Base-by-base conservation (phyloP, 1,139 yeast species). In the Blastobotrys indianensis region DNA sequence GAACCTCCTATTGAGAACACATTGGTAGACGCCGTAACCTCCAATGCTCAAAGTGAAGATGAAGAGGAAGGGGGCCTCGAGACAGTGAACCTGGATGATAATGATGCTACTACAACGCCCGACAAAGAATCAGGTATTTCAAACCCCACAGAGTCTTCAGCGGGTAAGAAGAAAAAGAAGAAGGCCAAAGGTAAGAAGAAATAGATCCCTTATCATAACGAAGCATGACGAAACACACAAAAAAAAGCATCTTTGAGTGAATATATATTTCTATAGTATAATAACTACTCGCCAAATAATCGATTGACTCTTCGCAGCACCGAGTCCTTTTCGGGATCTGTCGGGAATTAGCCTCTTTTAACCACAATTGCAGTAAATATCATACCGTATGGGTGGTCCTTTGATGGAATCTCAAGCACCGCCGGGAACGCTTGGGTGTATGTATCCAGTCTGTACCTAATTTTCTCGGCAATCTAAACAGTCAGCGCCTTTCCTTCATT, bases 351-450 rank as follows among this genome's bases (percentile, higher is more conserved):
- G 41, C 30, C 25, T 29, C n/a, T 10, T 30, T 11, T 3, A 29
- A 7, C 41, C 4, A 9, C 10, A 20, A 13, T 7, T 4, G n/a
- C 11, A 8, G 10, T n/a, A n/a, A n/a, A n/a, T n/a, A n/a, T 54
- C 64, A 34, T 48, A 60, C 64, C 79, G 65, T 92, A 92, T 17
- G 99, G 98, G 65, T 92, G 97, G 63, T 92, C 99, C 71, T 92
- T 92, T 13, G 97, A 86, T 34, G 99, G 99, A 56, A 92, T 92
- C 68, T 92, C 99, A 61, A 92, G 74, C 44, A 92, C 80, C 2
- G 98, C 97, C 6, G 99, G 99, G 68, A 92, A 92, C 9, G 98
- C 95, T 57, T 82, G 80, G 31, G 95, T 80, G 67, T 77, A 92
- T 41, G 77, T 74, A 62, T 94, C 99, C 42, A 92, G 88, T 55